Evolutionary conservation across 1,139 yeast genomes (phyloP), one percentile per base, ranked within the genome.

Genomic region (Kodamaea anthophila): DNA sequence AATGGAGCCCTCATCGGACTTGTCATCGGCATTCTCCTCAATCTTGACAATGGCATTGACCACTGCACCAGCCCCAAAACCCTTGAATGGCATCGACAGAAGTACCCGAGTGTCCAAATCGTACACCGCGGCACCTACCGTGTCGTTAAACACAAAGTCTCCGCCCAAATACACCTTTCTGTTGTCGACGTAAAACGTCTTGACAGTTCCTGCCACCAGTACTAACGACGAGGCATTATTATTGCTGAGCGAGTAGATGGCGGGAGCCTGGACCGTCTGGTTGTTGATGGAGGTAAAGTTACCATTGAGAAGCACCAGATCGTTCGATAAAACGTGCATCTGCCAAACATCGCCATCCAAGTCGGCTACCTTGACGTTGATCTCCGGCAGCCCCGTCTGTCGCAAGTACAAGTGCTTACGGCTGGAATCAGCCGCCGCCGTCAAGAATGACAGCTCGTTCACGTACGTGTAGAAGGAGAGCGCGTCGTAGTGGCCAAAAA

Each of bases 101-200:
- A 84, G 57, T 3, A 56, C 30, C 13, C 63, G 46, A 3, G 70
- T 46, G 0, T 67, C 43, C n/a, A 59, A 49, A 49, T 84, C 69
- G 65, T 85, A 88, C 7, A 77, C 56, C 8, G 85, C 79, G 0
- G 74, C 82, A 30, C 91, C 84, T 37, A 69, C 56, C 0, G 82
- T 66, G 23, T 64, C 55, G 35, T 73, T 62, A 46, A 55, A 79
- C 10, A 66, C 53, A 44, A 91, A 75, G 37, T 74, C 65, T 15
- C 98, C 98, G 8, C 97, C 98, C 31, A 85, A 68, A 47, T 84
- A 87, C 1, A 87, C 66, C 15, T 71, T 41, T 11, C 69, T 59
- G 18, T 58, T 54, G 36, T 69, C 72, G 3, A 60, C 44, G 44
- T 62, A 68, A 1, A 77, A 61, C 1, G 84, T 59, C 13, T 55